These are phyloP conservation scores for Echinochloa phyllopogon DNA, from an alignment of 176 grass and related monocot genomes.

Conservation along the genomic window DNA sequence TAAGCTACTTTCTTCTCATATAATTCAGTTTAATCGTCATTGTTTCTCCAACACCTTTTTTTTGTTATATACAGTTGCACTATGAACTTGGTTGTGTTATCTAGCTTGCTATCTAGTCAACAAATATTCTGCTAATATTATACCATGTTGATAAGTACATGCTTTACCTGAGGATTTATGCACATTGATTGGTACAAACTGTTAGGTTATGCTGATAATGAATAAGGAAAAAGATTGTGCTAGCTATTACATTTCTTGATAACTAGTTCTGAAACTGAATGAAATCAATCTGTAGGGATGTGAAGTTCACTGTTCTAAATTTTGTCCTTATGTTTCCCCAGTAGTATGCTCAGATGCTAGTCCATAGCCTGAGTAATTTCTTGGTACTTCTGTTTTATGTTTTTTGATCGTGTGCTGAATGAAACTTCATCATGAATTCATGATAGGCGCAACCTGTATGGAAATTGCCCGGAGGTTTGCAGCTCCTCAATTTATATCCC, in stretches of 20 bases:
- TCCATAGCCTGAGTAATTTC: background rate
- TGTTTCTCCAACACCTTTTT: background rate
- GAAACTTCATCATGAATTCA: slow-evolving; percentile 24
- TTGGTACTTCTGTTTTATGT: background rate
- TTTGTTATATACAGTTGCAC: background rate
- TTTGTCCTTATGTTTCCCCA: background rate
- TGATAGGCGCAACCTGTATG: slow-evolving; percentile 77
- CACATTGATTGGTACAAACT: background rate
- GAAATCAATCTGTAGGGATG: background rate
- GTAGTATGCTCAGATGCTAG: background rate
- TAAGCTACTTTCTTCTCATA: slow-evolving; percentile 36
- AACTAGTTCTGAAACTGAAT: slow-evolving; percentile 12
- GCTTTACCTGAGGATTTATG: background rate
- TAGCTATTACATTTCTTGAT: background rate
- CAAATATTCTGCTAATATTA: background rate
- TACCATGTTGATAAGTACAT: background rate
- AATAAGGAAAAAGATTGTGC: background rate
- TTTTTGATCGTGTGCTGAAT: slow-evolving; percentile 16
- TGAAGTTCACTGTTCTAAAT: background rate
- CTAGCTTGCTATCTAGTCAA: background rate
- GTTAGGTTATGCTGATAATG: background rate
- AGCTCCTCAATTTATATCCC: slow-evolving; percentile 76
- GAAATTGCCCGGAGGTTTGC: slow-evolving; percentile 65
- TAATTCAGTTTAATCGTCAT: background rate
- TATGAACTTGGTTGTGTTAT: slow-evolving; percentile 12